A percentile compares a stretch with the other conserved stretches of the same genome.
Evolutionary conservation across 257 asterid species (phyloP).

Genomic region (Asclepias syriaca): DNA sequence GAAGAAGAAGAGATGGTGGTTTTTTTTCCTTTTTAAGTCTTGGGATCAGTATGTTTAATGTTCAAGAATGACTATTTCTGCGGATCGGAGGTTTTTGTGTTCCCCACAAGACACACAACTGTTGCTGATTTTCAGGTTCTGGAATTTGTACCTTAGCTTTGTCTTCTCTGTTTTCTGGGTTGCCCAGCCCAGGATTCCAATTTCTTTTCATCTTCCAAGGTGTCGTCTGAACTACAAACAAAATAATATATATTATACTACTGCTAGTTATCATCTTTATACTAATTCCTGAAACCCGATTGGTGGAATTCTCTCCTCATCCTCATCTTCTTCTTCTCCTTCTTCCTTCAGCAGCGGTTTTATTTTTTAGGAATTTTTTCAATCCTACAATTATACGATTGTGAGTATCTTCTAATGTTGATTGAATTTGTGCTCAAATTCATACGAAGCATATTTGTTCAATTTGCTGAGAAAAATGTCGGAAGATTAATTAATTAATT

Average conservation of each 20-base stretch:
- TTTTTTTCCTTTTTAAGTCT: conserved; percentile 10
- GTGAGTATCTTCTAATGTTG: neutral
- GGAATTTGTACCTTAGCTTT: conserved; percentile 29
- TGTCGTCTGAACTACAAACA: neutral
- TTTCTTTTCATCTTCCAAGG: conserved; percentile 14
- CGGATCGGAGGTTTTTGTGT: conserved; percentile 42
- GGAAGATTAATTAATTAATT: neutral
- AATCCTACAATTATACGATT: neutral
- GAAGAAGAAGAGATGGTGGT: conserved; percentile 16
- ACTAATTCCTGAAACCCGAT: neutral
- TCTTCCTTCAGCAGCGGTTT: neutral
- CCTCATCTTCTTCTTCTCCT: conserved; percentile 7
- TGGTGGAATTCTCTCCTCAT: neutral
- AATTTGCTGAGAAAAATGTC: neutral
- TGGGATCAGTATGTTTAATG: conserved; percentile 52
- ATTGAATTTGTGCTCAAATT: neutral
- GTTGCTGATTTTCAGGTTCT: conserved; percentile 41
- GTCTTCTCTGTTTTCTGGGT: conserved; percentile 15
- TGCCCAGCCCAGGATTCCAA: neutral
- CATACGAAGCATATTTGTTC: neutral
- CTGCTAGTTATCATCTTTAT: neutral
- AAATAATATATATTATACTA: neutral
- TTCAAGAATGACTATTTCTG: conserved; percentile 29
- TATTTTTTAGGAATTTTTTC: neutral
- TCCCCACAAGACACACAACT: conserved; percentile 36